phyloP scores from a whole-genome alignment of 768 basidiomycete genomes.

The Tylopilus balloui region DNA sequence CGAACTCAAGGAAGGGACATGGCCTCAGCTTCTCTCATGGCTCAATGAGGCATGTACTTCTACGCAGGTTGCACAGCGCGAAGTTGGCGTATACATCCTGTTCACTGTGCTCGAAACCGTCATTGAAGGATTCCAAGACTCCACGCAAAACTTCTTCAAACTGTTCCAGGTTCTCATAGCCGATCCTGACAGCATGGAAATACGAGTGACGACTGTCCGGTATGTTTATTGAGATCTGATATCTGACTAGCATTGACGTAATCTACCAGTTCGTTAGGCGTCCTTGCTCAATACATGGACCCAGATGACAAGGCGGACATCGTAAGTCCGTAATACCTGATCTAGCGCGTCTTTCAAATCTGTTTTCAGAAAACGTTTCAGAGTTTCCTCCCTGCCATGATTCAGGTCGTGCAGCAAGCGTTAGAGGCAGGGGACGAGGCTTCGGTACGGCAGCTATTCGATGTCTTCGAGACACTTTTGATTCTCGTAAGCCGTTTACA shows the following conservation, averaged over 20 bases:
- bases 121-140: slow-evolving; percentile 82
- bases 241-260: slow-evolving; percentile 2
- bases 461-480: slow-evolving; percentile 92
- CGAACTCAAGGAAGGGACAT: slow-evolving; percentile 74
- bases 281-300: slow-evolving; percentile 91
- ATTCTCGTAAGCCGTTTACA: slow-evolving; percentile 61
- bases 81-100: slow-evolving; percentile 87
- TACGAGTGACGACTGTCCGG: slow-evolving; percentile 86
- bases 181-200: slow-evolving; percentile 86
- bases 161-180: slow-evolving; percentile 67
- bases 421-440: slow-evolving; percentile 76
- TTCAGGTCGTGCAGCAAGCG: slow-evolving; percentile 80
- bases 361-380: slow-evolving; percentile 75
- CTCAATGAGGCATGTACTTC: slow-evolving; percentile 76
- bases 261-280: slow-evolving; percentile 67
- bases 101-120: slow-evolving; percentile 90
- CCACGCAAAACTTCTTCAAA: slow-evolving; percentile 69
- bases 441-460: slow-evolving; percentile 84
- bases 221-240: slow-evolving; percentile 27
- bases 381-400: slow-evolving; percentile 78
- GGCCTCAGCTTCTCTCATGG: slow-evolving; percentile 87
- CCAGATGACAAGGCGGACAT: slow-evolving; percentile 82
- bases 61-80: slow-evolving; percentile 67
- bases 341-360: slow-evolving; percentile 1
- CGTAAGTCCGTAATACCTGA: slow-evolving; percentile 42